Evolutionary conservation across 805 yeast genomes (phyloP).

Genomic region (Metschnikowia cubensis): DNA sequence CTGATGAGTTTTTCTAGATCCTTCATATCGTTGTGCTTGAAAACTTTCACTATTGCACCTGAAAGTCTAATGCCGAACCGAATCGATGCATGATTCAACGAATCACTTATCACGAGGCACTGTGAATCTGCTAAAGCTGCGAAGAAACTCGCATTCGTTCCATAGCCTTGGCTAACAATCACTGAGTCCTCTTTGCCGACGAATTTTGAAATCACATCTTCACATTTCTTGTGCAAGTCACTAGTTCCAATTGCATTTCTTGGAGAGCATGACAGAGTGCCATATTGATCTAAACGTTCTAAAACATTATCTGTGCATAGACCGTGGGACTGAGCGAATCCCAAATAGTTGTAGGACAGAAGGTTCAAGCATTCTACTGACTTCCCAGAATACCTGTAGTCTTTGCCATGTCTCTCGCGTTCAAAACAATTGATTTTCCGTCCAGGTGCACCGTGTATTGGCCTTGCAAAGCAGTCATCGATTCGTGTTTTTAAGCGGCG

Average conservation of each 20-base stretch:
- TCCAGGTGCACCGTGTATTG: constrained; percentile 98
- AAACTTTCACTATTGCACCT: constrained; percentile 89
- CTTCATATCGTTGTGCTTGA: constrained; percentile 87
- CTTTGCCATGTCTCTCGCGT: constrained; percentile 64
- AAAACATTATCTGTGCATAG: constrained; percentile 79
- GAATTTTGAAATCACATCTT: constrained; percentile 72
- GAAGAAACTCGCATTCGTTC: constrained; percentile 88
- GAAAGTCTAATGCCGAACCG: constrained; percentile 91
- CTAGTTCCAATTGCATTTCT: constrained; percentile 71
- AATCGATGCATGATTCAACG: constrained; percentile 91
- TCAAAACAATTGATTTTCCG: constrained; percentile 80
- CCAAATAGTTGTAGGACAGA: constrained; percentile 89
- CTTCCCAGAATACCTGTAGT: constrained; percentile 70
- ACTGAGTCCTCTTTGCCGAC: constrained; percentile 88
- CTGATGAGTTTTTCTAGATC: constrained; percentile 72
- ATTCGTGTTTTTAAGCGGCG: constrained; percentile 87
- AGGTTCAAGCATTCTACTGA: constrained; percentile 77
- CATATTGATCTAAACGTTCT: constrained; percentile 59
- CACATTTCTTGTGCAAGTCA: constrained; percentile 71
- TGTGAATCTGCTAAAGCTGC: constrained; percentile 78
- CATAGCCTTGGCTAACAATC: constrained; percentile 90
- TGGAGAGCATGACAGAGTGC: constrained; percentile 77
- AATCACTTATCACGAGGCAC: constrained; percentile 90
- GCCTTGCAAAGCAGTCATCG: constrained; percentile 93
- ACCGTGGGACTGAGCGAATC: constrained; percentile 95